Base-by-base conservation (phyloP, 441 rosid genomes). In the Croton setiger region DNA sequence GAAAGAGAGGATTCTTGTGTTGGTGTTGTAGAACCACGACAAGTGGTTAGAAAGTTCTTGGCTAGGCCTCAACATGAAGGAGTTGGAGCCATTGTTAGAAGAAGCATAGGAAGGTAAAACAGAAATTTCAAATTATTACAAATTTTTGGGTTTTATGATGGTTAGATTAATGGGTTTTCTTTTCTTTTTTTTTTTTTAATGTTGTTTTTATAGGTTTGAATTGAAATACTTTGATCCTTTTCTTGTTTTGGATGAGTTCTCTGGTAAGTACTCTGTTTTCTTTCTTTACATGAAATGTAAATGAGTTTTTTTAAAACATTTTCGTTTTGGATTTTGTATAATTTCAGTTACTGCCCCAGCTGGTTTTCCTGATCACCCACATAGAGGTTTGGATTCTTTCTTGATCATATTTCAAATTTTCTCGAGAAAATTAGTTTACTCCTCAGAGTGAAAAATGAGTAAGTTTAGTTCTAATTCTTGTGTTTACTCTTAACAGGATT, bases 361-460 rank as follows among this genome's bases (percentile, higher is more conserved):
- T 62, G 98, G 98, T 55, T 92, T 92, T 77, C 97, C 93, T 61
- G 98, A 92, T 79, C 98, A 92, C 77, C 98, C 98, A 51, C 98
- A 92, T 37, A 87, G 96, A 92, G 98, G 98, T 88, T 65, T 59
- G 78, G 43, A 69, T 72, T 58, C 39, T 27, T 41, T 62, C 23
- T 39, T 59, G 23, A 15, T 45, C 52, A 53, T 54, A 3, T 23
- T 21, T 13, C 27, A 11, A 1, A 15, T 64, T 69, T 70, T 69
- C 63, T 48, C 21, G 12, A 53, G 53, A 0, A 21, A 60, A 55
- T 54, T 1, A 10, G 37, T 56, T 23, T 0, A 12, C 35, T 63
- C 18, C 31, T 12, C 5, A 9, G 4, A 76, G 49, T n/a, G 4
- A 49, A 64, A 39, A 57, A 14, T 45, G 21, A 21, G 60, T 2